These are phyloP conservation scores for Larix kaempferi DNA, from an alignment of 75 land plant species.

Conservation along the genomic window DNA sequence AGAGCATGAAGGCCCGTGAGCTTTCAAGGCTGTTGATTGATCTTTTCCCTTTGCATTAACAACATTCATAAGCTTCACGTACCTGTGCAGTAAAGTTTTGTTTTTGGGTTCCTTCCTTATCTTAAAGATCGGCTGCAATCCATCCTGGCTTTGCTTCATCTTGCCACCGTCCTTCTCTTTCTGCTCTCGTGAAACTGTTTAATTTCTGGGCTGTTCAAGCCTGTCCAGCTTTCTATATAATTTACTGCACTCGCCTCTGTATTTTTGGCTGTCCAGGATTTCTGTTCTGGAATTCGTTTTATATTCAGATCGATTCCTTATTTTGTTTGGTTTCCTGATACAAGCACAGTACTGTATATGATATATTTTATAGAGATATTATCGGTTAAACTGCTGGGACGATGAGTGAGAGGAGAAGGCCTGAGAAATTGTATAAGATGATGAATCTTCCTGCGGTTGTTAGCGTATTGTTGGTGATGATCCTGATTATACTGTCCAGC, in stretches of 20 bases:
- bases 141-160: constrained; percentile 1
- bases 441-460: not conserved
- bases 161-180: not conserved
- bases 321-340: constrained; percentile 6
- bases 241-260: too few relatives aligned
- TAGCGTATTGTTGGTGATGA: not conserved
- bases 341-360: too few relatives aligned
- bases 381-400: not conserved
- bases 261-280: not conserved
- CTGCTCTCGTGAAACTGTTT: constrained; percentile 9
- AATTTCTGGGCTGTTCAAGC: not conserved
- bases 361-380: too few relatives aligned
- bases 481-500: not conserved
- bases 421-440: not conserved
- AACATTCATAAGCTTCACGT: constrained; percentile 1
- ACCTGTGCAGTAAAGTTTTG: not conserved
- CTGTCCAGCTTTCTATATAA: too few relatives aligned
- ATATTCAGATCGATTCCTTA: not conserved
- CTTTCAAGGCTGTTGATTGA: not conserved
- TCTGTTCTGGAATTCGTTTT: not conserved
- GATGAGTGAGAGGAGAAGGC: constrained; percentile 3
- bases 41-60: constrained; percentile 3
- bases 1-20: constrained; percentile 4
- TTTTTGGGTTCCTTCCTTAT: not conserved
- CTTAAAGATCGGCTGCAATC: not conserved